These are phyloP conservation scores for Actinomortierella wolfii DNA, from an alignment of 371 early-diverging fungal species.

Conservation along the genomic window DNA sequence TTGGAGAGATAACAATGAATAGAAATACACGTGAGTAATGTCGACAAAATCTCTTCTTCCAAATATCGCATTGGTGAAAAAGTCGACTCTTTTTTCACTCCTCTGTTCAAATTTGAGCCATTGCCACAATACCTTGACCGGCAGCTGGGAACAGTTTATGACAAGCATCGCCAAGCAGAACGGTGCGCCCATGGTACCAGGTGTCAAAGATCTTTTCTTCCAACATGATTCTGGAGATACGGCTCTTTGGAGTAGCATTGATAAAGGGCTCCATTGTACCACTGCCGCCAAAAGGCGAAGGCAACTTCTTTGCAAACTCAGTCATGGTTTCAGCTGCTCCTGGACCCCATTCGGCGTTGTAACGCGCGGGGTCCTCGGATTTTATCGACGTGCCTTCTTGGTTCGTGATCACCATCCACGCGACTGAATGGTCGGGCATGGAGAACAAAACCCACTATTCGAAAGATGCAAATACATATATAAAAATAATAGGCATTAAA, in stretches of 20 bases:
- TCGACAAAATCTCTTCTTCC: too few species aligned
- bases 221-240: constrained; percentile 13
- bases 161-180: constrained; percentile 13
- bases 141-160: constrained; percentile 16
- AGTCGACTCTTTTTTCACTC: too few species aligned
- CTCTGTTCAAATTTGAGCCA: too few species aligned
- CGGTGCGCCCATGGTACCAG: constrained; percentile 4
- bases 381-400: too few species aligned
- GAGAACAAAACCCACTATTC: constrained; percentile 10
- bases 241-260: constrained; percentile 11
- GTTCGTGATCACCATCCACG: constrained; percentile 21
- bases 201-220: constrained; percentile 26
- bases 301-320: not conserved
- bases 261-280: constrained; percentile 13
- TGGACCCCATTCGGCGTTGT: constrained; percentile 14
- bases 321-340: constrained; percentile 12
- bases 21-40: too few species aligned
- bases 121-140: constrained; percentile 9
- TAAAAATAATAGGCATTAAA: not conserved
- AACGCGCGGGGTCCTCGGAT: not conserved
- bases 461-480: not conserved
- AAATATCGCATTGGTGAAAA: too few species aligned
- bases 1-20: too few species aligned
- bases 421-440: constrained; percentile 14
- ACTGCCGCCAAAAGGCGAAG: constrained; percentile 6